Conservation (phyloP, 2,329 filamentous ascomycete genomes). For the Elsinoe ampelina region DNA sequence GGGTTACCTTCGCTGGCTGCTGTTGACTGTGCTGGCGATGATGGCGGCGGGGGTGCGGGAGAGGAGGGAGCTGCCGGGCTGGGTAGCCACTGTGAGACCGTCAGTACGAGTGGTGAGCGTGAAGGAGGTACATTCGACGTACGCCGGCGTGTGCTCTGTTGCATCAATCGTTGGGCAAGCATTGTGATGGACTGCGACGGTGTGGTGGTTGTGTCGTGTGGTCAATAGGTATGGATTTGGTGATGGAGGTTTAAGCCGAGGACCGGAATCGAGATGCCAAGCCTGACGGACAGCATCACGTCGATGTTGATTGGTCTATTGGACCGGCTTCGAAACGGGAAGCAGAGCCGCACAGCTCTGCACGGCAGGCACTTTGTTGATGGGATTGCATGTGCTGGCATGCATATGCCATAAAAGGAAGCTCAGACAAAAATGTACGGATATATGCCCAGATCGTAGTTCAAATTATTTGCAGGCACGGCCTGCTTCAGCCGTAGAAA, state of each 20-base stretch:
- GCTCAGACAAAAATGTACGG: no score
- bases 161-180: conserved; percentile 10
- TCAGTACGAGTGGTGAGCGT: background rate
- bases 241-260: conserved; percentile 12
- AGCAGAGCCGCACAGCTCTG: background rate
- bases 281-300: conserved; percentile 2
- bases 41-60: conserved; percentile 10
- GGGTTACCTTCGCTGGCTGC: conserved; percentile 4
- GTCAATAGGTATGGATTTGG: background rate
- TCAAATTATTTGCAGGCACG: background rate
- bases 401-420: no score
- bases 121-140: background rate
- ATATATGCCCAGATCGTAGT: background rate
- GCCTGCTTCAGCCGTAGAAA: background rate
- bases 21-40: conserved; percentile 9
- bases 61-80: conserved; percentile 7
- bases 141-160: conserved; percentile 11
- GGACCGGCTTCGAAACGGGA: no score
- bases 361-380: no score
- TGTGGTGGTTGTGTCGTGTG: conserved; percentile 2
- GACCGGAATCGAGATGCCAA: conserved; percentile 9
- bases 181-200: conserved; percentile 12
- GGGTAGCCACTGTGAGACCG: background rate
- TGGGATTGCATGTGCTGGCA: no score
- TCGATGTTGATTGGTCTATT: background rate